Evolutionary conservation across 176 grass and related monocot species (phyloP), one percentile per base, ranked within the genome.

Genomic region (Carex cristatella): DNA sequence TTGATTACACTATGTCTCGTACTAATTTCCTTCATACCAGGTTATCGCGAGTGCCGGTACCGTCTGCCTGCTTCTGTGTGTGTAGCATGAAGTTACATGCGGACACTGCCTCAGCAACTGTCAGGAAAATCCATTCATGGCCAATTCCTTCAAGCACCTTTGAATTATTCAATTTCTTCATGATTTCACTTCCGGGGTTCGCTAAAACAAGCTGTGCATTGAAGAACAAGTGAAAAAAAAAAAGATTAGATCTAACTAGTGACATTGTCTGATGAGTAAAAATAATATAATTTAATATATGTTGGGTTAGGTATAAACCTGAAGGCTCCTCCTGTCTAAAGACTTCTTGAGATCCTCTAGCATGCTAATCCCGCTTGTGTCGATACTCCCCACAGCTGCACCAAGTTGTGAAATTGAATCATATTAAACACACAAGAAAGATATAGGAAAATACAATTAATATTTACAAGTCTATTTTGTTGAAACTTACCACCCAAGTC

Each of bases 401-500:
- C 13, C 54, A 40, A 78, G 7, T 83, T 16, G 46, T 18, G 0
- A 84, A 51, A 61, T 38, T 55, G 56, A 61, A 58, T 51, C 44
- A 70, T 35, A 23, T 56, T 56, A 61, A 61, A 18, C 1, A 60
- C 8, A 54, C 19, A 79, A 60, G 30, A 74, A 40, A 66, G 58
- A 15, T 80, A 2, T 68, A 54, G 16, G 10, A 37, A 48, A 30
- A 37, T 57, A 54, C 32, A 10, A 62, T 71, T 18, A 19, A 68
- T 23, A 18, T 57, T 84, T 85, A 81, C 61, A 86, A 27, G 46
- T 38, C 35, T 32, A 27, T 40, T 7, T 7, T 0, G 23, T 57
- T 42, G n/a, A 11, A 57, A 73, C 88, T 90, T 83, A 99, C 97
- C 97, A 46, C 93, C 88, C 87, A 99, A 83, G 85, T 99, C 97